Evolutionary conservation across 495 filamentous ascomycete species (phyloP).

Genomic region (Podospora pseudoanserina): DNA sequence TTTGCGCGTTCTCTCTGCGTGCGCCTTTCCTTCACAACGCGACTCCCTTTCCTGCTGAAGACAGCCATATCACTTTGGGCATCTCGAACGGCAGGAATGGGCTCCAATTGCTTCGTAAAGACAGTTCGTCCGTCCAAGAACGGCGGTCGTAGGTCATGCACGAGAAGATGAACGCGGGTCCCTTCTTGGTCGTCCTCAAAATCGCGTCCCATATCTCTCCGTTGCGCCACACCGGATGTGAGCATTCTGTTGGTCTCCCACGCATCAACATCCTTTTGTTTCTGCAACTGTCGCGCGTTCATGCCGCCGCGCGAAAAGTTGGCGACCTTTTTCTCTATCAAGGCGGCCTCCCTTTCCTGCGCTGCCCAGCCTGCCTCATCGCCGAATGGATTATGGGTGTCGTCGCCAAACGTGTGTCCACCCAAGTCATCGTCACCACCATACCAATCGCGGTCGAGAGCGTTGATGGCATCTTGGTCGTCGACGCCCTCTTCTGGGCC

Average conservation of each 20-base stretch:
- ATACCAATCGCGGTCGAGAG: conserved; percentile 89
- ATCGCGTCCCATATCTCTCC: conserved; percentile 72
- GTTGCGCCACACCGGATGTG: conserved; percentile 89
- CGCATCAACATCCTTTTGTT: conserved; percentile 90
- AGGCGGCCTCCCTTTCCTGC: conserved; percentile 64
- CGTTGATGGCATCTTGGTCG: conserved; percentile 48
- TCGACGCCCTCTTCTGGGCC: conserved; percentile 48
- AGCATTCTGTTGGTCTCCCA: conserved; percentile 99
- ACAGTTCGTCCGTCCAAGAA: conserved; percentile 93
- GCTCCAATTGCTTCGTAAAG: conserved; percentile 96
- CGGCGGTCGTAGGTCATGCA: conserved; percentile 91
- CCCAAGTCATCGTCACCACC: conserved; percentile 68
- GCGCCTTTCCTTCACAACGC: conserved; percentile 82
- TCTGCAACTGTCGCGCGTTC: conserved; percentile 70
- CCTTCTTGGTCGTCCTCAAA: conserved; percentile 90
- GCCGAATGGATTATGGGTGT: conserved; percentile 53
- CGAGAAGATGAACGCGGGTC: conserved; percentile 83
- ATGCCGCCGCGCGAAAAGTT: conserved; percentile 51
- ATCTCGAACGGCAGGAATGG: conserved; percentile 87
- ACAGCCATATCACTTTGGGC: conserved; percentile 99
- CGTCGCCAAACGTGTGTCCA: conserved; percentile 72
- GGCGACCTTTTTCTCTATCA: conserved; percentile 70
- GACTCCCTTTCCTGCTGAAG: conserved; percentile 93
- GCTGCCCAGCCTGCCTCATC: conserved; percentile 60
- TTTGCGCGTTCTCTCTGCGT: conserved; percentile 92